Conservation (phyloP, 371 early-diverging fungal genomes). For the Sanchytrium tribonematis region DNA sequence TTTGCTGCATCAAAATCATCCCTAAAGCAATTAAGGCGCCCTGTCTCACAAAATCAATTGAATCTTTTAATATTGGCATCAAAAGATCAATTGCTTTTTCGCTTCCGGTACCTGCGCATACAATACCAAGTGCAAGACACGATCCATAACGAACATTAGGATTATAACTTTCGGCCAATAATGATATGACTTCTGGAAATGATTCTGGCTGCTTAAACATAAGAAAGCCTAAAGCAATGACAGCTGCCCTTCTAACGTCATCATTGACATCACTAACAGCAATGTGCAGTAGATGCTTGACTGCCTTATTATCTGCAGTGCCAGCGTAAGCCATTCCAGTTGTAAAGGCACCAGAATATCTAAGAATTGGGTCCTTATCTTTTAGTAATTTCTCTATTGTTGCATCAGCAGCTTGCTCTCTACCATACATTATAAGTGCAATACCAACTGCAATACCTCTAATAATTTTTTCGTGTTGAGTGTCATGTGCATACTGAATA, state of each 20-base stretch:
- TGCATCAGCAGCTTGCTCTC: constrained; percentile 65
- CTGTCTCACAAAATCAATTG: constrained; percentile 89
- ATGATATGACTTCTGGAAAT: constrained; percentile 82
- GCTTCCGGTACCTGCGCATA: constrained; percentile 82
- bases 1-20: constrained; percentile 91
- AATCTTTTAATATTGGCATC: constrained; percentile 91
- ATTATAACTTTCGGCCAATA: constrained; percentile 89
- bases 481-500: constrained; percentile 78
- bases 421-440: constrained; percentile 76
- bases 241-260: constrained; percentile 92
- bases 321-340: constrained; percentile 92
- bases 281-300: constrained; percentile 69
- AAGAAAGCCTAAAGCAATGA: constrained; percentile 85
- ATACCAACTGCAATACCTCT: constrained; percentile 78
- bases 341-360: constrained; percentile 83
- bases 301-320: constrained; percentile 83
- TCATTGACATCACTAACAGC: constrained; percentile 93
- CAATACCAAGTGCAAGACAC: constrained; percentile 86
- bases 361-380: constrained; percentile 78
- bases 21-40: constrained; percentile 90
- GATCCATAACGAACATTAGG: constrained; percentile 94
- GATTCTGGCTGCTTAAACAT: constrained; percentile 63
- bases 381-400: constrained; percentile 45
- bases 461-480: constrained; percentile 92
- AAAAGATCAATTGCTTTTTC: constrained; percentile 73